Base-by-base conservation (phyloP, 2,329 filamentous ascomycete species). In the Dothistroma pini region DNA sequence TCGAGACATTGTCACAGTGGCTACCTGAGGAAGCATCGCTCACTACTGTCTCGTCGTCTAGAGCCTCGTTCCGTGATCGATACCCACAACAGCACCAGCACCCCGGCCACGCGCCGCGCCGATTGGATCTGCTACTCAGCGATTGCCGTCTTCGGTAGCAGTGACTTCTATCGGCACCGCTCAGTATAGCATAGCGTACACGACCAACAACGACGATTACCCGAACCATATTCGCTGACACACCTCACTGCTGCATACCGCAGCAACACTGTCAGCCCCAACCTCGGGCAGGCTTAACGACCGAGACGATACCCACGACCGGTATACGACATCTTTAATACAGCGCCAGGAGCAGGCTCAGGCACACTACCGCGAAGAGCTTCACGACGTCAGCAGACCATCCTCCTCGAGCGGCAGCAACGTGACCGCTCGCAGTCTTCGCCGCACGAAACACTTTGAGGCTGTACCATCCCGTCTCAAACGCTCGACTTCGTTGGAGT, bases 381-480 rank as follows among this genome's bases (percentile, higher is more conserved):
- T 68, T 48, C 65, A 59, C 50, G 66, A 74, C 61, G 71, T 69
- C 65, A 80, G 79, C 66, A 80, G 79, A 67, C 79, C 80, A 19
- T 80, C 82, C 29, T 84, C 80, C 66, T 82, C 81, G 31, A 79
- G 81, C 25, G 81, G 78, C 60, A 83, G 82, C 69, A 74, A 63
- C 56, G 64, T 58, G 31, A 66, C 69, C 49, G 21, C 34, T 25
- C 79, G 78, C 70, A 80, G 78, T 54, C 75, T 86, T 61, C 80
- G 84, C 66, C 80, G 84, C 68, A 83, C 81, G 14, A 79, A 82
- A 25, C 77, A 78, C 64, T 72, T 83, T 66, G 79, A 83, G 65
- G 75, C 78, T 32, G 29, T 50, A 35, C 72, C 74, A 49, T 69
- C 68, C 38, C 71, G 70, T 53, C 75, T 77, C 58, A 32, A 35